phyloP scores from a whole-genome alignment of 352 stramenopile genomes.

The Phytopythium helicoides region DNA sequence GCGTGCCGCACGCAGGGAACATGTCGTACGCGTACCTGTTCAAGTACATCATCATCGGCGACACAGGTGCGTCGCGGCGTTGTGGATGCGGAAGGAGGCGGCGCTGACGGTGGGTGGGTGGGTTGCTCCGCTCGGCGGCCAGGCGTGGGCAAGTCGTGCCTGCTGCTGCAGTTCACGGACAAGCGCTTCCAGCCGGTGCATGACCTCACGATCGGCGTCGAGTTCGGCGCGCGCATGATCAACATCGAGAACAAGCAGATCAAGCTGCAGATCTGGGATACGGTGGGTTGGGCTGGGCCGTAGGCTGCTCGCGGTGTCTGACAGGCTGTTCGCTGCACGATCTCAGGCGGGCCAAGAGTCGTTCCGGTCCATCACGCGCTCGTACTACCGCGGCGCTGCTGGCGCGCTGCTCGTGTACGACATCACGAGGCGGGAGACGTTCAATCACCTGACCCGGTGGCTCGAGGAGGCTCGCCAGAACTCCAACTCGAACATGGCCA shows the following conservation, averaged over 20 bases:
- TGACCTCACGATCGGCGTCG: constrained; percentile 99
- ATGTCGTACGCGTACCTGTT: constrained; percentile 97
- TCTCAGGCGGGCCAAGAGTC: constrained; percentile 97
- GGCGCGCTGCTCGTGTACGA: constrained; percentile 98
- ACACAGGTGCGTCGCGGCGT: constrained; percentile 84
- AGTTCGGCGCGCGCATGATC: constrained; percentile 99
- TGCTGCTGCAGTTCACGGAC: constrained; percentile 99
- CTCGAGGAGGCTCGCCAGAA: constrained; percentile 98
- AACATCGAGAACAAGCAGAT: constrained; percentile 98
- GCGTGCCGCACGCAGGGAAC: constrained; percentile 9
- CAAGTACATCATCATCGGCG: constrained; percentile 99
- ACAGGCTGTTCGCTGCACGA: constrained; percentile 2
- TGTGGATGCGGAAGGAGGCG: no score
- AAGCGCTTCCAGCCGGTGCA: constrained; percentile 99
- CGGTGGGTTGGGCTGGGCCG: no score
- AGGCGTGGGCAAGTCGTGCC: constrained; percentile 99
- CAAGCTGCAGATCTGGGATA: constrained; percentile 99
- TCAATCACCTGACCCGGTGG: constrained; percentile 98
- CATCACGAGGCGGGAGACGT: constrained; percentile 98
- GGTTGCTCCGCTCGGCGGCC: no score
- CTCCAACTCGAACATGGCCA: constrained; percentile 99
- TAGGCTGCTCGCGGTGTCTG: no score
- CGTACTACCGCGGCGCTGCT: constrained; percentile 98
- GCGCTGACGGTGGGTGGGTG: no score
- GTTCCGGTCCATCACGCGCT: constrained; percentile 99